A percentile compares a stretch with the other conserved stretches of the same genome.
These are phyloP conservation scores for Botrytis deweyae DNA, from an alignment of 2,329 filamentous ascomycete species.

Conservation along the genomic window DNA sequence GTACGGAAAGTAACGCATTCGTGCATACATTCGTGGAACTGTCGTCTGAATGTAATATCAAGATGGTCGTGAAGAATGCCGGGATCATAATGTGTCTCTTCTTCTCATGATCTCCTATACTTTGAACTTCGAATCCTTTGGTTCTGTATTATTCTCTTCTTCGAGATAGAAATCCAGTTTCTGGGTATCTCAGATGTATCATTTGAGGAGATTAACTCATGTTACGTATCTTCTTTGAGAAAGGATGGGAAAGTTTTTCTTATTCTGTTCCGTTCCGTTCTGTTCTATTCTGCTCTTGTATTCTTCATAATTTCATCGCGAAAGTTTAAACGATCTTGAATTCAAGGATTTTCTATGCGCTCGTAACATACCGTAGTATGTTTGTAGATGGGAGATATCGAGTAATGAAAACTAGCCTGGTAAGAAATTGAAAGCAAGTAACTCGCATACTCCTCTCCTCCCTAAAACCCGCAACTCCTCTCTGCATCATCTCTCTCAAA, in stretches of 20 bases:
- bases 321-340: not conserved
- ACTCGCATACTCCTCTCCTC: too few relatives aligned
- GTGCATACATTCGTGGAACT: not conserved
- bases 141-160: too few relatives aligned
- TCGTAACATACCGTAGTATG: not conserved
- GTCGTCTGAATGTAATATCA: rapidly evolving
- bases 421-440: not conserved
- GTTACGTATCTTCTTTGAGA: too few relatives aligned
- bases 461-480: not conserved
- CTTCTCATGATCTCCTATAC: not conserved
- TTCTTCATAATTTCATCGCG: not conserved
- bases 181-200: not conserved
- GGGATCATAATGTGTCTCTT: too few relatives aligned
- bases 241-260: not conserved
- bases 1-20: too few relatives aligned
- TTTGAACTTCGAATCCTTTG: too few relatives aligned
- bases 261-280: not conserved
- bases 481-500: not conserved
- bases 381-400: not conserved
- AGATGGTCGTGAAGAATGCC: too few relatives aligned
- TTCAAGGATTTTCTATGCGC: not conserved
- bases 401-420: not conserved
- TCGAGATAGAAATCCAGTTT: too few relatives aligned
- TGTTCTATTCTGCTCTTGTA: not conserved
- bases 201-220: not conserved